Evolutionary conservation across 169 alveolate genomes (phyloP).

Genomic region (Cryptosporidium sp.): DNA sequence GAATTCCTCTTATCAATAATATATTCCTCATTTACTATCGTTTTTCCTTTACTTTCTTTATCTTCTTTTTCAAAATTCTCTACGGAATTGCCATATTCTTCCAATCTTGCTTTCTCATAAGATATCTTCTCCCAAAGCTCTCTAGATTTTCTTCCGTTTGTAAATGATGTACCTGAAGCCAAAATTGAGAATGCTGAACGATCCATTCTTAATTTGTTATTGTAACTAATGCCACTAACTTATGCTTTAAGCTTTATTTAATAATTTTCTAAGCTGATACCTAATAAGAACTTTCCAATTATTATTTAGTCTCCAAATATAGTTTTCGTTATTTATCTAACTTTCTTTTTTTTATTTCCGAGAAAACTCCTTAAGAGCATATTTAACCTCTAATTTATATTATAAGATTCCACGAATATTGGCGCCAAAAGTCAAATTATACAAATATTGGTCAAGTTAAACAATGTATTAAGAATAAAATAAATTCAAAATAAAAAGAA

Average conservation of each 20-base stretch:
- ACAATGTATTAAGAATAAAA: background rate
- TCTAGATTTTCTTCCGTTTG: slow-evolving; percentile 56
- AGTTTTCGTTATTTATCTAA: background rate
- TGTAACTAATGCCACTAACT: background rate
- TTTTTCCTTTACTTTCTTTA: background rate
- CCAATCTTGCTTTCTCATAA: slow-evolving; percentile 14
- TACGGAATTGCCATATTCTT: background rate
- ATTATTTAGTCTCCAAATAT: background rate
- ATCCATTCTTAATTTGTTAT: background rate
- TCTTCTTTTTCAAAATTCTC: background rate
- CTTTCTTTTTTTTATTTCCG: background rate
- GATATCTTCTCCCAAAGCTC: slow-evolving; percentile 69
- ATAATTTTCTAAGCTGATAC: background rate
- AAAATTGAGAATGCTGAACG: slow-evolving; percentile 50
- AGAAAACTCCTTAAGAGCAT: background rate
- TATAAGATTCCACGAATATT: background rate
- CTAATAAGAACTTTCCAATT: no score
- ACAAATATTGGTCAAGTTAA: background rate
- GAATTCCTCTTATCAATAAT: slow-evolving; percentile 22
- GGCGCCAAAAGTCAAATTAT: slow-evolving; percentile 8
- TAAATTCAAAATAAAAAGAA: background rate
- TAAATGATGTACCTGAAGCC: slow-evolving; percentile 68
- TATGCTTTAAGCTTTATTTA: background rate
- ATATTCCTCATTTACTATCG: background rate
- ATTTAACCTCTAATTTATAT: background rate